These are phyloP conservation scores for Penicillium arizonense DNA, from an alignment of 495 filamentous ascomycete genomes.

Conservation along the genomic window DNA sequence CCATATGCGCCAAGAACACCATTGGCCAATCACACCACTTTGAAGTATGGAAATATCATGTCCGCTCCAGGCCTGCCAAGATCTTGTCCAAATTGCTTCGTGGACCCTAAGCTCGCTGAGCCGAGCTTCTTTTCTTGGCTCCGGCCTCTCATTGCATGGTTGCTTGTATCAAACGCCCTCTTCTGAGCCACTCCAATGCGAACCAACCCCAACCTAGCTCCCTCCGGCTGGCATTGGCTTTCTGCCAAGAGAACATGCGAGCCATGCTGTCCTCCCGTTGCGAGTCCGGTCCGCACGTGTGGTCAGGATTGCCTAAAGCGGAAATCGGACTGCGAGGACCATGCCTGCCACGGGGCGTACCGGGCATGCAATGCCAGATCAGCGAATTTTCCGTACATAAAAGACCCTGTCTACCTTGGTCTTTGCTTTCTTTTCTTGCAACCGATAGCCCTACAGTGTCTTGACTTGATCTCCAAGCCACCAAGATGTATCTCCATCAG, in stretches of 20 bases:
- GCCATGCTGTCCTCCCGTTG: not conserved
- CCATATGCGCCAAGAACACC: constrained; percentile 5
- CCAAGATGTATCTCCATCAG: constrained; percentile 54
- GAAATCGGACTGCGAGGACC: not conserved
- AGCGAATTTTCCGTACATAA: constrained; percentile 4
- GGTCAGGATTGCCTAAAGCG: not conserved
- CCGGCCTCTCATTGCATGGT: not conserved
- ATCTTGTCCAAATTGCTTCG: constrained; percentile 4
- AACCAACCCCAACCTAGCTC: not conserved
- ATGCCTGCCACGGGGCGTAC: not conserved
- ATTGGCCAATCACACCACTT: not conserved
- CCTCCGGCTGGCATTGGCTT: not conserved
- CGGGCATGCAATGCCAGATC: not conserved
- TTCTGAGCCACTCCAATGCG: not conserved
- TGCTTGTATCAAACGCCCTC: not conserved
- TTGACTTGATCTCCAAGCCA: not conserved
- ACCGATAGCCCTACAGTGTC: not conserved
- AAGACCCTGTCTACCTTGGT: not conserved
- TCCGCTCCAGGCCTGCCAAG: constrained; percentile 2
- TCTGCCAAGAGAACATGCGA: not conserved
- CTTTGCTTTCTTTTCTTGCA: constrained; percentile 2
- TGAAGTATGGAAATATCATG: not conserved
- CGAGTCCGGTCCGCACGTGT: constrained; percentile 8
- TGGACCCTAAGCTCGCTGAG: constrained; percentile 2
- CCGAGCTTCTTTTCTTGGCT: constrained; percentile 1